Evolutionary conservation across 2,329 filamentous ascomycete genomes (phyloP).

Genomic region (Nemania sp.): DNA sequence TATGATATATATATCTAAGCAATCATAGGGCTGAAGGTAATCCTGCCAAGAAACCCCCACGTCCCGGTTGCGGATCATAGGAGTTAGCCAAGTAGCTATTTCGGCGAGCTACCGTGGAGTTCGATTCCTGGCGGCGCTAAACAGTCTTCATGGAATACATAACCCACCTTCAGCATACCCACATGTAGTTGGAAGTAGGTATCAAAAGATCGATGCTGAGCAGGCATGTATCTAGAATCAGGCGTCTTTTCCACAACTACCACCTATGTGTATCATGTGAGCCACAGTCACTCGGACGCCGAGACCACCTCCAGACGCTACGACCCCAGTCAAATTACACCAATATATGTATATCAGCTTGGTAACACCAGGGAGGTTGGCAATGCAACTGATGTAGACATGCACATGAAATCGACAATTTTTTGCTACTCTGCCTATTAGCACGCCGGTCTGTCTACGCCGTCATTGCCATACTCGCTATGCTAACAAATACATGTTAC

Average conservation of each 20-base stretch:
- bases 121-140: too few species aligned
- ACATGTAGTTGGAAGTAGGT: too few species aligned
- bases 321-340: too few species aligned
- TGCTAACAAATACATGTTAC: slow-evolving; percentile 17
- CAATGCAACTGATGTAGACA: slow-evolving; percentile 3
- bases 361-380: background rate
- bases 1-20: background rate
- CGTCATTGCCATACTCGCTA: slow-evolving; percentile 24
- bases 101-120: too few species aligned
- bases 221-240: background rate
- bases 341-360: background rate
- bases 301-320: too few species aligned
- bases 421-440: slow-evolving; percentile 19
- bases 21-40: slow-evolving; percentile 25
- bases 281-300: too few species aligned
- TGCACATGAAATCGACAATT: slow-evolving; percentile 11
- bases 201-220: too few species aligned
- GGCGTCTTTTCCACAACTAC: too few species aligned
- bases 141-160: background rate
- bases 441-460: slow-evolving; percentile 28
- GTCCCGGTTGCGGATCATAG: slow-evolving; percentile 8
- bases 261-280: too few species aligned
- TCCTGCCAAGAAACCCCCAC: slow-evolving; percentile 10
- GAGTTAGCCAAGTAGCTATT: background rate
- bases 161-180: too few species aligned